These are phyloP conservation scores for Mycothermus thermophilus DNA, from an alignment of 495 filamentous ascomycete genomes.

Conservation along the genomic window DNA sequence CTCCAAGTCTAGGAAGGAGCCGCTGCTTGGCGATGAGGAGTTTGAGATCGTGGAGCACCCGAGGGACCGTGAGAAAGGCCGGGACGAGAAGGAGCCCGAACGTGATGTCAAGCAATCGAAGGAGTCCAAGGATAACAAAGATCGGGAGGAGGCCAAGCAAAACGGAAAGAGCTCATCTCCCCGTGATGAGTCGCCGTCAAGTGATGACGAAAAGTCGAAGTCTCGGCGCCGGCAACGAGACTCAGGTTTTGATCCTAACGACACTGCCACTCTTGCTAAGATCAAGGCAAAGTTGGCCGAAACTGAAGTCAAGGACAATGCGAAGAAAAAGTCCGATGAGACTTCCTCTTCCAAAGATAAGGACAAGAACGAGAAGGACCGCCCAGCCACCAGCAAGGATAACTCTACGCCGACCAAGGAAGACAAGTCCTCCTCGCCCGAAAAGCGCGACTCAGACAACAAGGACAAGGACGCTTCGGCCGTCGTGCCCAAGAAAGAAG, in stretches of 20 bases:
- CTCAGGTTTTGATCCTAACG: slow-evolving; percentile 37
- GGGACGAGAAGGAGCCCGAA: slow-evolving; percentile 11
- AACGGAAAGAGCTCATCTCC: slow-evolving; percentile 4
- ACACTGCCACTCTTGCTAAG: slow-evolving; percentile 31
- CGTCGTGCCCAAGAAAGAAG: slow-evolving; percentile 19
- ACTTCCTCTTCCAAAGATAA: too few species aligned
- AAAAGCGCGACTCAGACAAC: too few species aligned
- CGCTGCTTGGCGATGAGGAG: slow-evolving; percentile 21
- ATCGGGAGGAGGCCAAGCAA: too few species aligned
- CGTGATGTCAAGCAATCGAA: slow-evolving; percentile 15
- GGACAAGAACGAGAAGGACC: not conserved
- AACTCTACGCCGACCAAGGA: slow-evolving; percentile 13
- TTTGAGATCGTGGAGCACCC: slow-evolving; percentile 25
- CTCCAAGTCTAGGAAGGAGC: slow-evolving; percentile 15
- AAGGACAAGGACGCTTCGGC: slow-evolving; percentile 12
- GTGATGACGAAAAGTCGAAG: slow-evolving; percentile 14
- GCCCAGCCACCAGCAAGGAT: slow-evolving; percentile 22
- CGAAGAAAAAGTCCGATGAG: not conserved
- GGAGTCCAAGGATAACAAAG: too few species aligned
- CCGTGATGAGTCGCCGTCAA: slow-evolving; percentile 11
- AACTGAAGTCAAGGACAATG: not conserved
- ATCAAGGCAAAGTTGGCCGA: slow-evolving; percentile 34
- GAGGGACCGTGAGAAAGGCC: slow-evolving; percentile 10
- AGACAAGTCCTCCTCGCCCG: slow-evolving; percentile 10
- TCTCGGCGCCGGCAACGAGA: slow-evolving; percentile 21